A percentile compares a stretch with the other conserved stretches of the same genome.
Conservation (phyloP, 345 rosid genomes). For the Gossypioides kirkii region DNA sequence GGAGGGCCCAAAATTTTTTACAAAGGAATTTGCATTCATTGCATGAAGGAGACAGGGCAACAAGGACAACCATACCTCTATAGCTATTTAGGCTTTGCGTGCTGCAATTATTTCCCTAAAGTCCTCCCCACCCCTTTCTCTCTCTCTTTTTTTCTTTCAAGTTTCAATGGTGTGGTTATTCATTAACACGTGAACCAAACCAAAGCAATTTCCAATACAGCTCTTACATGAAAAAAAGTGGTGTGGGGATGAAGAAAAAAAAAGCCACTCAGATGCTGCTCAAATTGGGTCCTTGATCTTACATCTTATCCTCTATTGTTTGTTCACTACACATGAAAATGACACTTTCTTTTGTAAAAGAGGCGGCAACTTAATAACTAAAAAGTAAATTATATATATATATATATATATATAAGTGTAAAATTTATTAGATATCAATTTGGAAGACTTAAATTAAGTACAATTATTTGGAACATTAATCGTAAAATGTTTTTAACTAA, state of each 20-base stretch:
- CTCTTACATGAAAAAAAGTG: background rate
- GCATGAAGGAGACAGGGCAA: background rate
- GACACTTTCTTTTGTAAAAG: background rate
- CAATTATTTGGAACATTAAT: too few species aligned
- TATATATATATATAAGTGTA: too few species aligned
- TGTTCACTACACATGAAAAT: slow-evolving; percentile 2
- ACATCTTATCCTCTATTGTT: background rate
- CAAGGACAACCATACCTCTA: background rate
- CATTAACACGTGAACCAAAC: background rate
- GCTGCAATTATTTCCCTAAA: slow-evolving; percentile 3
- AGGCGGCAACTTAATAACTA: background rate
- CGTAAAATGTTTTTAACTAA: too few species aligned
- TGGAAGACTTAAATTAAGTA: too few species aligned
- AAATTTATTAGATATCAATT: too few species aligned
- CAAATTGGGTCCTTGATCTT: background rate
- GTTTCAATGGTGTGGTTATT: background rate
- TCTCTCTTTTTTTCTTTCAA: background rate
- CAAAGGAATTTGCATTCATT: background rate
- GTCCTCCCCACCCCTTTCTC: background rate
- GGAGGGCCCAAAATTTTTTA: background rate
- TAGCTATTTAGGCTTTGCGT: background rate
- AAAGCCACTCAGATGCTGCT: background rate
- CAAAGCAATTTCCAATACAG: background rate
- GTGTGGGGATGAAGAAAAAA: background rate
- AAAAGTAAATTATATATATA: background rate